Conservation (phyloP, 1,139 yeast genomes). For the Saccharomyces pastorianus region DNA sequence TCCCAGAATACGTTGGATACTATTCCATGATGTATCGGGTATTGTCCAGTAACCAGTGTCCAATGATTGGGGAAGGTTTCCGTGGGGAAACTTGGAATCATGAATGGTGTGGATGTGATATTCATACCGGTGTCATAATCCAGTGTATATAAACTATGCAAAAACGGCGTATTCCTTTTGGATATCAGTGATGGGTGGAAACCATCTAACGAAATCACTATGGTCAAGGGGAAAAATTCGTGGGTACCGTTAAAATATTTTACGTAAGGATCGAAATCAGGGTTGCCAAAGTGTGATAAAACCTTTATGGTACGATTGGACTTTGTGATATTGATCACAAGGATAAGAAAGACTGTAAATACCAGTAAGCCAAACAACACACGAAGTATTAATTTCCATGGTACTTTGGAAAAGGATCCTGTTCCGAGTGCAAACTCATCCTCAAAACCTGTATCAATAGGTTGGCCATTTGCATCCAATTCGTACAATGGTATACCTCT, state of each 20-base stretch:
- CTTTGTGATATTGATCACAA: not conserved
- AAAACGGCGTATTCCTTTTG: constrained; percentile 2
- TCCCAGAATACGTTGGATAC: constrained; percentile 80
- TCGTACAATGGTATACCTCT: constrained; percentile 30
- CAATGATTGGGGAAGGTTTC: constrained; percentile 90
- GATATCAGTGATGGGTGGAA: constrained; percentile 3
- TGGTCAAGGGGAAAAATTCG: constrained; percentile 3
- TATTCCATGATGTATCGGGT: constrained; percentile 80
- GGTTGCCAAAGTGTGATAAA: not conserved
- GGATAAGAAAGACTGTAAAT: not conserved
- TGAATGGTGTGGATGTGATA: constrained; percentile 59
- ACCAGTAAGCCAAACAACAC: not conserved
- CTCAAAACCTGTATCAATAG: not conserved
- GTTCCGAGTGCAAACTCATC: not conserved
- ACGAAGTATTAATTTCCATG: not conserved
- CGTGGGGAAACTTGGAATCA: constrained; percentile 82
- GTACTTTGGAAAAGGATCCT: not conserved
- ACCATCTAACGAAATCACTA: constrained; percentile 3
- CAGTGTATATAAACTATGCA: not conserved
- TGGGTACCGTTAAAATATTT: constrained; percentile 20
- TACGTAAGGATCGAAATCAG: constrained; percentile 24
- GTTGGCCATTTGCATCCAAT: constrained; percentile 15
- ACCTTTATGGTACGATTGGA: constrained; percentile 8
- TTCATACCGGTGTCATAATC: constrained; percentile 21
- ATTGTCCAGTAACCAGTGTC: constrained; percentile 79